Conservation (phyloP, 768 basidiomycete species). For the Piloderma croceum region DNA sequence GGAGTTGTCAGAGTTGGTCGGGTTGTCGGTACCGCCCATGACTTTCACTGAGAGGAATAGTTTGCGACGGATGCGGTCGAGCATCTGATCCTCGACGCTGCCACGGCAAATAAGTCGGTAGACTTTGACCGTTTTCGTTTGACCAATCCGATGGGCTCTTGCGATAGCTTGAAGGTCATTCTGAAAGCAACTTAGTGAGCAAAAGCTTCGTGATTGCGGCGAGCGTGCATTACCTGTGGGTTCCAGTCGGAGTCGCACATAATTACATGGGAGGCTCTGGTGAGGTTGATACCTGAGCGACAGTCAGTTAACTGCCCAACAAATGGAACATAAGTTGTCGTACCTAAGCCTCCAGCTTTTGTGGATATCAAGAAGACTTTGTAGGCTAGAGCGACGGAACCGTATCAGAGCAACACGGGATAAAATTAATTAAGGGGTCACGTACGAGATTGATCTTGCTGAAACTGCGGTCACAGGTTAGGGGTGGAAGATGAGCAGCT, state of each 20-base stretch:
- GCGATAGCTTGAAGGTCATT: constrained; percentile 86
- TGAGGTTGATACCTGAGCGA: constrained; percentile 69
- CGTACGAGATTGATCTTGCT: constrained; percentile 53
- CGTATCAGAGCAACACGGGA: constrained; percentile 8
- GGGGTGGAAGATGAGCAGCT: not conserved
- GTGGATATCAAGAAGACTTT: constrained; percentile 69
- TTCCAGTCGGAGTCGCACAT: constrained; percentile 74
- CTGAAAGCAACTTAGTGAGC: too few relatives aligned
- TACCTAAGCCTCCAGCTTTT: constrained; percentile 65
- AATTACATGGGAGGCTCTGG: constrained; percentile 74
- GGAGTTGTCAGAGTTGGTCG: constrained; percentile 20
- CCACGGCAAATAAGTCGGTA: constrained; percentile 51
- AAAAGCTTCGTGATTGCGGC: too few relatives aligned
- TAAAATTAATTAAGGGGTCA: not conserved
- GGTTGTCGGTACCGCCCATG: constrained; percentile 31
- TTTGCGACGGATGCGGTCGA: constrained; percentile 62
- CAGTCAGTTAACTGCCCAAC: constrained; percentile 19
- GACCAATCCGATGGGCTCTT: constrained; percentile 76
- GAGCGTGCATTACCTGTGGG: constrained; percentile 39
- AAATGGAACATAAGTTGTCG: constrained; percentile 4
- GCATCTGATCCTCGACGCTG: constrained; percentile 73
- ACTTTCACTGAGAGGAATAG: constrained; percentile 61
- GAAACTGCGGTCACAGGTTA: constrained; percentile 35
- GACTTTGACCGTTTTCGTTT: constrained; percentile 65
- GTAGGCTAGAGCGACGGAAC: constrained; percentile 51